Conservation (phyloP, 768 basidiomycete species). For the Suillus tomentosus region DNA sequence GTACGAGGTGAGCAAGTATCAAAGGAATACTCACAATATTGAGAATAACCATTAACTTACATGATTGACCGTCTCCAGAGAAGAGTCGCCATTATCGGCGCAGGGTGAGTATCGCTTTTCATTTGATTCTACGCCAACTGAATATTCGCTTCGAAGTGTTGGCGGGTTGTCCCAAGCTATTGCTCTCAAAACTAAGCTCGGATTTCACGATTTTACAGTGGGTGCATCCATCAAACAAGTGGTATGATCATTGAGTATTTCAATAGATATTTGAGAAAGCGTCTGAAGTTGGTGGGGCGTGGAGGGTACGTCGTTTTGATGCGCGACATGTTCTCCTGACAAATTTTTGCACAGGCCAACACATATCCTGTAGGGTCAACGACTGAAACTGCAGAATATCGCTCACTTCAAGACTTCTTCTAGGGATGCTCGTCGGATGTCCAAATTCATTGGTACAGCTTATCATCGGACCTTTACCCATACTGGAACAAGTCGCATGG, state of each 20-base stretch:
- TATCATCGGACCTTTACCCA: slow-evolving; percentile 49
- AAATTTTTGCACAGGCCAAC: slow-evolving; percentile 27
- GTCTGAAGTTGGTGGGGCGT: slow-evolving; percentile 49
- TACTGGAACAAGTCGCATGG: slow-evolving; percentile 47
- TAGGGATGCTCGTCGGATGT: slow-evolving; percentile 51
- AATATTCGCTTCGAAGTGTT: slow-evolving; percentile 28
- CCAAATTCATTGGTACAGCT: slow-evolving; percentile 43
- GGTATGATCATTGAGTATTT: background rate
- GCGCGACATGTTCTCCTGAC: background rate
- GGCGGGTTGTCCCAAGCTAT: slow-evolving; percentile 48
- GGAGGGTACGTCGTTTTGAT: slow-evolving; percentile 43
- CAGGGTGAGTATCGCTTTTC: slow-evolving; percentile 19
- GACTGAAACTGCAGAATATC: background rate
- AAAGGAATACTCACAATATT: slow-evolving; percentile 1
- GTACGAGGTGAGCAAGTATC: background rate
- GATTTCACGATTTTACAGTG: slow-evolving; percentile 44
- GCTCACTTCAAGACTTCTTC: background rate
- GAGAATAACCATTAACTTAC: background rate
- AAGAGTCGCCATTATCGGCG: slow-evolving; percentile 26
- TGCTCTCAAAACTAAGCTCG: slow-evolving; percentile 38
- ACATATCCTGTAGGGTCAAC: slow-evolving; percentile 23
- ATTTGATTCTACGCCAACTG: background rate
- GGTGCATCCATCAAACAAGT: slow-evolving; percentile 10
- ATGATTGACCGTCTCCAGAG: slow-evolving; percentile 5
- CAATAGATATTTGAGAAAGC: slow-evolving; percentile 50